A percentile compares a stretch with the other conserved stretches of the same genome.
These are phyloP conservation scores for Chaetomium sp. DNA, from an alignment of 2,329 filamentous ascomycete genomes.

Conservation along the genomic window DNA sequence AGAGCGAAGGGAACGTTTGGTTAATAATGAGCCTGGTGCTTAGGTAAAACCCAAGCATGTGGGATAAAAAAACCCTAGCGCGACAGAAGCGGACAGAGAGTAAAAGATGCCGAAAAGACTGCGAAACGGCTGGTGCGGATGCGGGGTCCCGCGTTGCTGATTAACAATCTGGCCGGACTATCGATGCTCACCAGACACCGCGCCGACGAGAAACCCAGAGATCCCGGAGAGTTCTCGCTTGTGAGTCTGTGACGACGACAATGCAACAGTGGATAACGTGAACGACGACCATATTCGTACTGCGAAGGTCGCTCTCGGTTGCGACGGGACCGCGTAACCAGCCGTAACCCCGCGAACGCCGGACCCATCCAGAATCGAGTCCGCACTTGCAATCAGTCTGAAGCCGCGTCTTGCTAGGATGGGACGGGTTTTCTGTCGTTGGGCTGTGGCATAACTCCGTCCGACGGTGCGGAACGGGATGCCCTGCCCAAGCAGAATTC, in stretches of 20 bases:
- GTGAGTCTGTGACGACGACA: no score
- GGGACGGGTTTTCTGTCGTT: conserved; percentile 10
- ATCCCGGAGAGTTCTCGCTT: no score
- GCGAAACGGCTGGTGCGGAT: not conserved
- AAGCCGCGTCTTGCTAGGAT: not conserved
- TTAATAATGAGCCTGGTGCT: not conserved
- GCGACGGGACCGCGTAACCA: not conserved
- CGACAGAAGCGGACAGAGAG: not conserved
- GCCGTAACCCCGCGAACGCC: not conserved
- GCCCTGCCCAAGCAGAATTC: conserved; percentile 13
- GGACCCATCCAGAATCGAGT: not conserved
- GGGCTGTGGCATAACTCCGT: conserved; percentile 15
- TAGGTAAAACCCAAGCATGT: conserved; percentile 3
- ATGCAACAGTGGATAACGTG: no score
- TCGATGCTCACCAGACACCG: not conserved
- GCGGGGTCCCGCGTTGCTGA: conserved; percentile 8
- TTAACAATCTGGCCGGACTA: conserved; percentile 1
- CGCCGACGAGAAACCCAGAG: not conserved
- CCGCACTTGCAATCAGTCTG: conserved; percentile 8
- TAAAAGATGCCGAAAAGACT: conserved; percentile 2
- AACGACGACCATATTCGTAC: no score
- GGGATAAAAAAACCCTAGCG: not conserved
- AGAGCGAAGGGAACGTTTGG: not conserved
- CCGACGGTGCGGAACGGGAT: not conserved
- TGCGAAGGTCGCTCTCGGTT: not conserved